Evolutionary conservation across 768 basidiomycete species (phyloP).

Genomic region (Suillus ampliporus): DNA sequence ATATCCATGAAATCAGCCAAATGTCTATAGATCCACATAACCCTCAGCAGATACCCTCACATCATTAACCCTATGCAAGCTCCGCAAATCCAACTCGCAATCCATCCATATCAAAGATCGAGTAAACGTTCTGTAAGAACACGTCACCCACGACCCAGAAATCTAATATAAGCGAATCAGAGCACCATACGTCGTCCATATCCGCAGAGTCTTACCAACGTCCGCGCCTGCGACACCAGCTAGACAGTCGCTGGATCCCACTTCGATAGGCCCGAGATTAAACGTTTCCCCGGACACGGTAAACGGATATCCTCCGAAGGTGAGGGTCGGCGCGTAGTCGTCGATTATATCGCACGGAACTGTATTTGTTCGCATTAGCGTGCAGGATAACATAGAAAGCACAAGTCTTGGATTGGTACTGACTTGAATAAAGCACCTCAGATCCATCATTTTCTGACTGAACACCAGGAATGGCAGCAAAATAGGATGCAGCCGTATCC

Average conservation of each 20-base stretch:
- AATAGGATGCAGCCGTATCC: slow-evolving; percentile 32
- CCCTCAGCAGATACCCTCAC: neutral
- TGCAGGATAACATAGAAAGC: neutral
- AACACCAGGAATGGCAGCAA: slow-evolving; percentile 37
- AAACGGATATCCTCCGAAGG: slow-evolving; percentile 46
- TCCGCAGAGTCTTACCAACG: slow-evolving; percentile 14
- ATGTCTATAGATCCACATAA: neutral
- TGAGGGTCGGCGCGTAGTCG: slow-evolving; percentile 38
- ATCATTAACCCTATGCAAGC: slow-evolving; percentile 20
- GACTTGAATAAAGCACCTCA: slow-evolving; percentile 38
- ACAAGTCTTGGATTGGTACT: slow-evolving; percentile 2
- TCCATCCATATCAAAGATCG: slow-evolving; percentile 37
- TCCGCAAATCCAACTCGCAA: slow-evolving; percentile 49
- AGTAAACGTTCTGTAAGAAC: slow-evolving; percentile 41
- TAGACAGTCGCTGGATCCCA: slow-evolving; percentile 41
- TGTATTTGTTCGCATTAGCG: slow-evolving; percentile 15
- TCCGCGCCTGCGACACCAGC: slow-evolving; percentile 40
- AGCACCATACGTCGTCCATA: neutral
- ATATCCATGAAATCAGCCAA: neutral
- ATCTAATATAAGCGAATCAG: slow-evolving; percentile 18
- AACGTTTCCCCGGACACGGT: slow-evolving; percentile 40
- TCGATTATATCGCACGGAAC: slow-evolving; percentile 39
- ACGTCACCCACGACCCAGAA: slow-evolving; percentile 43
- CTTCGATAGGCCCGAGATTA: slow-evolving; percentile 47
- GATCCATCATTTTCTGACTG: slow-evolving; percentile 10